These are phyloP conservation scores for Podospora pseudocomata DNA, from an alignment of 495 filamentous ascomycete genomes.

Conservation along the genomic window DNA sequence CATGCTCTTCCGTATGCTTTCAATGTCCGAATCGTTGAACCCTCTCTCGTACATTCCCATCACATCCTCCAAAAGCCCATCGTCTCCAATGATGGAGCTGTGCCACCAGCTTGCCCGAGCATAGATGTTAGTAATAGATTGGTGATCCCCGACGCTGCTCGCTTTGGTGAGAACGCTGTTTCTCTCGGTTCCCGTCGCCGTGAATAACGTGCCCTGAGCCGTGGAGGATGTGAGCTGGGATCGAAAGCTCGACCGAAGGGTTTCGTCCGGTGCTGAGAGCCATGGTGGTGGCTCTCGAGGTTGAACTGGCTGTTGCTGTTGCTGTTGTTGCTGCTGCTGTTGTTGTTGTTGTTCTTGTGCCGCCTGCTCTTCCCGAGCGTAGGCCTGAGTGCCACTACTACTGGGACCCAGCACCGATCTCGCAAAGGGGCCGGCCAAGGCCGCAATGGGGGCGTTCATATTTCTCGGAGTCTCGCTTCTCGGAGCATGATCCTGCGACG, in stretches of 20 bases:
- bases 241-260: constrained; percentile 63
- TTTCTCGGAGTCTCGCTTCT: constrained; percentile 25
- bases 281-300: constrained; percentile 41
- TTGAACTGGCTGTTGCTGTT: neutral
- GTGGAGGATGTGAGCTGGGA: constrained; percentile 66
- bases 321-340: neutral
- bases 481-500: constrained; percentile 31
- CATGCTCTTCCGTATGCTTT: constrained; percentile 34
- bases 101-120: constrained; percentile 48
- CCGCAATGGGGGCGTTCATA: constrained; percentile 22
- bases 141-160: constrained; percentile 63
- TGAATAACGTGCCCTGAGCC: constrained; percentile 62
- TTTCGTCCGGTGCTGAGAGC: constrained; percentile 47
- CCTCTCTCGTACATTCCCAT: constrained; percentile 91
- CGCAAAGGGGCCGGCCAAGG: constrained; percentile 13
- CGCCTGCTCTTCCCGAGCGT: neutral
- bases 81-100: constrained; percentile 54
- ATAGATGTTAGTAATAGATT: constrained; percentile 43
- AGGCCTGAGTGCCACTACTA: constrained; percentile 18
- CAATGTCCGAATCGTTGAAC: constrained; percentile 58
- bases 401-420: constrained; percentile 19
- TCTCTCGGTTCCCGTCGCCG: constrained; percentile 74
- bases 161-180: constrained; percentile 78
- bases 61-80: constrained; percentile 80
- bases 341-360: constrained; percentile 12